Percentiles rank a stretch among this genome's conserved stretches.
phyloP scores from a whole-genome alignment of 345 rosid genomes.

The Iberis pinnata region DNA sequence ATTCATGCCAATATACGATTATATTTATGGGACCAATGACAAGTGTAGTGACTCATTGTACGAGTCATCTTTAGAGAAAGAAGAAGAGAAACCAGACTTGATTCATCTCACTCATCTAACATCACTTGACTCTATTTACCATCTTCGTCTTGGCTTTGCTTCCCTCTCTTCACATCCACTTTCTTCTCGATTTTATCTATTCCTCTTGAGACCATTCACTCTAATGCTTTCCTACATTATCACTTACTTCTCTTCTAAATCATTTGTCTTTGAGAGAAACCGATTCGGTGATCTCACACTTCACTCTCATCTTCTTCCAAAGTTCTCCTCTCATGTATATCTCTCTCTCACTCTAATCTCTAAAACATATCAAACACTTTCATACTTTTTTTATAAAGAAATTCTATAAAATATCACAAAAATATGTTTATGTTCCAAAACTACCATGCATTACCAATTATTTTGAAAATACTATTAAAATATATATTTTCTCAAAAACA shows the following conservation, averaged over 20 bases:
- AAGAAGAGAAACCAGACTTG: slow-evolving; percentile 47
- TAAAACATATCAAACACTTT: background rate
- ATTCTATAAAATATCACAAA: too few relatives aligned
- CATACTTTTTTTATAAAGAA: background rate
- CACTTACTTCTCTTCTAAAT: too few relatives aligned
- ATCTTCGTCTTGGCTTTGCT: slow-evolving; percentile 47
- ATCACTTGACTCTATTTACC: slow-evolving; percentile 49
- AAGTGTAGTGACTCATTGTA: slow-evolving; percentile 28
- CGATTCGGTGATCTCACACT: slow-evolving; percentile 34
- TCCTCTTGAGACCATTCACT: slow-evolving; percentile 52
- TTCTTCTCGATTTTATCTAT: slow-evolving; percentile 29
- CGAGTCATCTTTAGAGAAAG: slow-evolving; percentile 30
- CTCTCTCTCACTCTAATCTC: too few relatives aligned
- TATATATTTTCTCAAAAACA: too few relatives aligned
- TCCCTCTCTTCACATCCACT: slow-evolving; percentile 48
- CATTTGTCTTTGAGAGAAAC: slow-evolving; percentile 50
- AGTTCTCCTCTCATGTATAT: slow-evolving; percentile 50
- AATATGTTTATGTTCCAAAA: too few relatives aligned
- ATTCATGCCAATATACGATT: slow-evolving; percentile 59
- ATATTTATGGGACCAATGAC: slow-evolving; percentile 44
- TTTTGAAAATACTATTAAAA: too few relatives aligned
- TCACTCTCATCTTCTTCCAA: slow-evolving; percentile 66
- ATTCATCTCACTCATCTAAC: slow-evolving; percentile 60
- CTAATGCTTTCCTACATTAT: slow-evolving; percentile 40
- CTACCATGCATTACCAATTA: too few relatives aligned